Evolutionary conservation across 2,329 filamentous ascomycete species (phyloP), one percentile per base, ranked within the genome.

Genomic region (Calonectria pseudoreteaudii): DNA sequence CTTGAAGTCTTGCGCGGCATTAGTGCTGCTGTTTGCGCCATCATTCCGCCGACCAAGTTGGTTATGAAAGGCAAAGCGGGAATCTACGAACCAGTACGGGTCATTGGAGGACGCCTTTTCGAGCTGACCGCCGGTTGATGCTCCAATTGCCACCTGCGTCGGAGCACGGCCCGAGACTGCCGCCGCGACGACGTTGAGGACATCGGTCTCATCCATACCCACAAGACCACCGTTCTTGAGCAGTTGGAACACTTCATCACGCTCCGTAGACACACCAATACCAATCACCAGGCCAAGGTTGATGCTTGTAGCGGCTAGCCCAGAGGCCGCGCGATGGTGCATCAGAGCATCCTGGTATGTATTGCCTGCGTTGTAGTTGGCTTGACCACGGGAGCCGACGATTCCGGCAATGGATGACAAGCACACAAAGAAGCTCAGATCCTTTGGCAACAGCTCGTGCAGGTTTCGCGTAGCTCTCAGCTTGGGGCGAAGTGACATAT

Each of bases 311-410:
- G 60, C 66, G 9, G 60, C 41, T 8, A 70, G 38, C 11, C 71
- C 71, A 16, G 18, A 28, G 23, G 58, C 31, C n/a, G n/a, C 44
- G 8, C 66, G 49, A 16, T 62, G 28, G 20, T 38, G 50, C 18
- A 52, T 50, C 5, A 73, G 53, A n/a, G 56, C 66, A 49, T 73
- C 71, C 30, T 64, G 56, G 47, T 58, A 73, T 14, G 60, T 60
- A 60, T 65, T 60, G 10, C 56, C 71, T 53, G 71, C 67, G n/a
- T 62, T 50, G 36, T 73, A 73, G 60, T 68, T 68, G 34, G 71
- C 31, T 53, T 73, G 71, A 9, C 71, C 52, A n/a, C 47, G 47
- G 36, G 34, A 52, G 16, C 71, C 71, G 8, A 66, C 6, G 23
- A 70, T 64, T 14, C 49, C 66, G 4, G 62, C 30, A 20, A 52